Evolutionary conservation across 768 basidiomycete species (phyloP), one percentile per base, ranked within the genome.

Genomic region (Rhizopogon vinicolor): DNA sequence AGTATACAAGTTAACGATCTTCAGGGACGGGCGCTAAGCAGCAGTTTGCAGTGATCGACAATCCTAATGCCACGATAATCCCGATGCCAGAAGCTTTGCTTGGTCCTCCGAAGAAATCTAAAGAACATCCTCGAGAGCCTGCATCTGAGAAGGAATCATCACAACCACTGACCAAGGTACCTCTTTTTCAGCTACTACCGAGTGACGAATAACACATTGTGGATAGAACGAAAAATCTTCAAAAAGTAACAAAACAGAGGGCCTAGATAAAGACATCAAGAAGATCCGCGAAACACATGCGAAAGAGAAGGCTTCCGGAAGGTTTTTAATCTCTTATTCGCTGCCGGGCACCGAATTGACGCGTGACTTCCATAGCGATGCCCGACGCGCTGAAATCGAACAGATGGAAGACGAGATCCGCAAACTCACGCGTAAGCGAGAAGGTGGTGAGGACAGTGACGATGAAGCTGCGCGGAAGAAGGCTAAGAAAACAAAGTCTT

Each of bases 351-450:
- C 13, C 28, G 7, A 18, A 22, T 49, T 64, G 25, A 56, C 33
- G 7, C 29, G 35, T 56, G 48, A 48, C 19, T 5, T 29, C 37
- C 44, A 4, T 55, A 93, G 88, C 51, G 77, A 78, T 35, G 71
- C 80, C 10, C 87, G 89, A 19, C 82, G 86, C 64, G 76, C 83
- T 7, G 86, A 93, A 67, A 91, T 97, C 50, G 86, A 85, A 61
- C 86, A 81, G 62, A 91, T 98, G 85, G 92, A 98, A 69, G 84
- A 83, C 7, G 89, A 93, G 44, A 89, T 98, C 53, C 86, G 91
- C 25, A 87, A 82, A 58, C 81, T 96, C 7, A 77, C 83, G 29
- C 83, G 85, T 58, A 79, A 77, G 42, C 81, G 79, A 8, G 80
- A 77, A 28, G 75, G 77, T 8, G 75, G 75, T 13, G 78, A 77